phyloP scores from a whole-genome alignment of 106 monocot species.

The Ottelia alismoides region DNA sequence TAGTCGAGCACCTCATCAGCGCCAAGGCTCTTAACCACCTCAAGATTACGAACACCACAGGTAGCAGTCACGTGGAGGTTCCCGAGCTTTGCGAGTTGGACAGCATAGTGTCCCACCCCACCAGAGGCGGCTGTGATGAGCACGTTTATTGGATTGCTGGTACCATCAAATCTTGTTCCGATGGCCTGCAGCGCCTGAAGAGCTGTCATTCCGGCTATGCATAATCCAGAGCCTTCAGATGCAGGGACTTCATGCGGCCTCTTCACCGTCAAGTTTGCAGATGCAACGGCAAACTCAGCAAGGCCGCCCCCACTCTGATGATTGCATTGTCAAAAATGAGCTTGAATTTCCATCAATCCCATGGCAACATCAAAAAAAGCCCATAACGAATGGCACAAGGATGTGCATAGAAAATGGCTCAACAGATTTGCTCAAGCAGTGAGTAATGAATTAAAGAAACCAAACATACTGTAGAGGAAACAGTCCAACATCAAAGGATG shows the following conservation, averaged over 20 bases:
- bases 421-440: too few relatives aligned
- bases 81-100: conserved; percentile 19
- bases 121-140: conserved; percentile 19
- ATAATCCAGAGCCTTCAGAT: conserved; percentile 6
- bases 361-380: too few relatives aligned
- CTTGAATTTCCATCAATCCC: too few relatives aligned
- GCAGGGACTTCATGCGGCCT: conserved; percentile 7
- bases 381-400: too few relatives aligned
- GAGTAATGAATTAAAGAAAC: too few relatives aligned
- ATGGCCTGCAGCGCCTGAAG: conserved; percentile 6
- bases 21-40: conserved; percentile 13
- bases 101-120: conserved; percentile 17
- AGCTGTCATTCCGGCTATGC: conserved; percentile 9
- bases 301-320: conserved; percentile 13
- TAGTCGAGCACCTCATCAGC: conserved; percentile 24
- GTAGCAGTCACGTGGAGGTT: conserved; percentile 19
- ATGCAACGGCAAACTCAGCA: conserved; percentile 15
- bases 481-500: too few relatives aligned
- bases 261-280: conserved; percentile 1
- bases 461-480: too few relatives aligned
- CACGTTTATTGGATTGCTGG: conserved; percentile 2
- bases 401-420: too few relatives aligned
- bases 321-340: background rate
- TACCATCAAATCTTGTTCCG: conserved; percentile 12
- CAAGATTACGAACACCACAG: conserved; percentile 14